Evolutionary conservation across 371 early-diverging fungal species (phyloP).

Genomic region (Syncephalastrum sp.): DNA sequence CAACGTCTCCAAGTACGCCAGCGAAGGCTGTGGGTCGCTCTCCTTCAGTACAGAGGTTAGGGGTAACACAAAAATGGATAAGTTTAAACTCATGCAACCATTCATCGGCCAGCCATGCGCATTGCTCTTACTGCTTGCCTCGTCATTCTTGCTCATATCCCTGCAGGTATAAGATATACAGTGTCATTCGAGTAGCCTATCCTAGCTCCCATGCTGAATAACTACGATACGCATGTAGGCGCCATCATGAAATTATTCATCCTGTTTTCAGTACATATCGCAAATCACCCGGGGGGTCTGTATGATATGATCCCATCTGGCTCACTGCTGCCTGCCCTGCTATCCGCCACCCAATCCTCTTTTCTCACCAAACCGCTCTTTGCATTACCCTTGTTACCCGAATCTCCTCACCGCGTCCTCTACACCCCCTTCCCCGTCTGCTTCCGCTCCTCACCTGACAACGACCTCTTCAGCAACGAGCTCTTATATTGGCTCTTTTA

Average conservation of each 20-base stretch:
- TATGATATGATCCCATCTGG: slow-evolving; percentile 16
- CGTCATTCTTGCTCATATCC: slow-evolving; percentile 30
- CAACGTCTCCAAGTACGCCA: slow-evolving; percentile 27
- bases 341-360: slow-evolving; percentile 12
- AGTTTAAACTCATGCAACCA: background rate
- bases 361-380: slow-evolving; percentile 4
- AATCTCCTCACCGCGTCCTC: slow-evolving; percentile 15
- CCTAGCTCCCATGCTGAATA: slow-evolving; percentile 10
- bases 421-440: slow-evolving; percentile 48
- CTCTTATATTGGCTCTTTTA: slow-evolving; percentile 41
- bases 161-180: slow-evolving; percentile 18
- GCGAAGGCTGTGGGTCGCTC: slow-evolving; percentile 18
- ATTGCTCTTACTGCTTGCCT: slow-evolving; percentile 32
- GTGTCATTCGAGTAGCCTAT: too few relatives aligned
- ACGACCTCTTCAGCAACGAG: slow-evolving; percentile 20
- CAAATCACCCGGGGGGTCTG: slow-evolving; percentile 23
- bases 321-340: slow-evolving; percentile 9
- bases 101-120: slow-evolving; percentile 19
- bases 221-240: slow-evolving; percentile 17
- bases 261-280: slow-evolving; percentile 38
- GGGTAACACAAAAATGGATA: background rate
- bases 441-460: slow-evolving; percentile 11
- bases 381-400: background rate
- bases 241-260: slow-evolving; percentile 55
- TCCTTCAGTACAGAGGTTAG: slow-evolving; percentile 35